These are phyloP conservation scores for Penicillium sp. DNA, from an alignment of 2,329 filamentous ascomycete genomes.

Conservation along the genomic window DNA sequence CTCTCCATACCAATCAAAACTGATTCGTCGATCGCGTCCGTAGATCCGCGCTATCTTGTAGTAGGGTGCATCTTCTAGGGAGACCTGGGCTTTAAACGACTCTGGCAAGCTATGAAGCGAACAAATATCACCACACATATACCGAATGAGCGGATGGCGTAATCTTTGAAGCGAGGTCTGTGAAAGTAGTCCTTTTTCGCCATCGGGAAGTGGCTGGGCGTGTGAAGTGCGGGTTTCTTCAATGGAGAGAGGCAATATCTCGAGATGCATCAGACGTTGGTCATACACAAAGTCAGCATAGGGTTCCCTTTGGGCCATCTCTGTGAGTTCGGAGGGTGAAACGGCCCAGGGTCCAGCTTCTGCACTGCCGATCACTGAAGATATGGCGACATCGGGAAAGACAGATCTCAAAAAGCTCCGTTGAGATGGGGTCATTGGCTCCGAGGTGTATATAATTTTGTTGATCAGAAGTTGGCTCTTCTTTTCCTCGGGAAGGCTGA, in stretches of 20 bases:
- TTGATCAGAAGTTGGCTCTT: background rate
- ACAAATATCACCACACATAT: no score
- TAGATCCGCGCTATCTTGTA: background rate
- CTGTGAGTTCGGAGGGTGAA: background rate
- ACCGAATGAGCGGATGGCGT: no score
- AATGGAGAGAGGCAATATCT: background rate
- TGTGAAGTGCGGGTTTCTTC: no score
- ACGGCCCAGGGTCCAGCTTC: background rate
- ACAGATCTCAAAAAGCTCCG: background rate
- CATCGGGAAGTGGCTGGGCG: no score
- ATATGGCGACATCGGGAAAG: background rate
- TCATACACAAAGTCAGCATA: background rate
- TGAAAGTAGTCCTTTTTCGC: no score
- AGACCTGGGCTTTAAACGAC: no score
- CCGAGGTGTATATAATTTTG: background rate
- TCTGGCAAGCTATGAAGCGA: no score
- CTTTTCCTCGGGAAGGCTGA: background rate
- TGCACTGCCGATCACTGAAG: constrained; percentile 3
- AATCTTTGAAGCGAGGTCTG: no score
- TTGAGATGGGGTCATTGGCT: background rate
- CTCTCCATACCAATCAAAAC: background rate
- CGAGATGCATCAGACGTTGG: background rate
- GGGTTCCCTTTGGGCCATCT: background rate
- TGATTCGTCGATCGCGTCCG: background rate
- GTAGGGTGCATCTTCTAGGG: background rate